Conservation (phyloP, 176 grass and related monocot genomes). For the Rhynchospora breviuscula region DNA sequence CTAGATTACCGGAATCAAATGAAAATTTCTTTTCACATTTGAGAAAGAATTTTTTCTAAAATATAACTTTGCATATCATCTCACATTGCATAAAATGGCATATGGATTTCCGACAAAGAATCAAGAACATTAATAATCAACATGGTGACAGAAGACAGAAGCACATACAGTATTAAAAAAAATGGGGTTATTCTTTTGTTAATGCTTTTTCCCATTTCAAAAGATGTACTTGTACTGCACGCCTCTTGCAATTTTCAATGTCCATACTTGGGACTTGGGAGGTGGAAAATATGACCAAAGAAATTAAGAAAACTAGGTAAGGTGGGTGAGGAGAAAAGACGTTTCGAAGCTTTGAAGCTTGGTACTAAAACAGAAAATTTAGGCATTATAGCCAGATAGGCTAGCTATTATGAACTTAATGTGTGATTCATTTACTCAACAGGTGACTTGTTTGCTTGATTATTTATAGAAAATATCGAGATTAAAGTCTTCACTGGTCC, state of each 20-base stretch:
- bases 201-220: constrained; percentile 3
- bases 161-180: background rate
- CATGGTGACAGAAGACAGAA: background rate
- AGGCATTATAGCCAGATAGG: background rate
- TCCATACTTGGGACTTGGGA: background rate
- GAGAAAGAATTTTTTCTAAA: background rate
- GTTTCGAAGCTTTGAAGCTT: background rate
- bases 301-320: background rate
- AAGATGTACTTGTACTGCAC: background rate
- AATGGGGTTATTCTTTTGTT: background rate
- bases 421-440: background rate
- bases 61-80: too few species aligned
- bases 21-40: too few species aligned
- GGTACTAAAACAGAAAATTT: background rate
- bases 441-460: constrained; percentile 2
- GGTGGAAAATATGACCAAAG: background rate
- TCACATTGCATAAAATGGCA: background rate
- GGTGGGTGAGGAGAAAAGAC: background rate
- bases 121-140: background rate
- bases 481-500: background rate
- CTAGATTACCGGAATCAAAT: too few species aligned
- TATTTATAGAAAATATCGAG: background rate
- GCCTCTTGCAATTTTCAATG: constrained; percentile 11
- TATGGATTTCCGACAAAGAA: background rate
- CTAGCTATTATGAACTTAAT: background rate